These are phyloP conservation scores for Emericellopsis atlantica DNA, from an alignment of 2,329 filamentous ascomycete species.

Conservation along the genomic window DNA sequence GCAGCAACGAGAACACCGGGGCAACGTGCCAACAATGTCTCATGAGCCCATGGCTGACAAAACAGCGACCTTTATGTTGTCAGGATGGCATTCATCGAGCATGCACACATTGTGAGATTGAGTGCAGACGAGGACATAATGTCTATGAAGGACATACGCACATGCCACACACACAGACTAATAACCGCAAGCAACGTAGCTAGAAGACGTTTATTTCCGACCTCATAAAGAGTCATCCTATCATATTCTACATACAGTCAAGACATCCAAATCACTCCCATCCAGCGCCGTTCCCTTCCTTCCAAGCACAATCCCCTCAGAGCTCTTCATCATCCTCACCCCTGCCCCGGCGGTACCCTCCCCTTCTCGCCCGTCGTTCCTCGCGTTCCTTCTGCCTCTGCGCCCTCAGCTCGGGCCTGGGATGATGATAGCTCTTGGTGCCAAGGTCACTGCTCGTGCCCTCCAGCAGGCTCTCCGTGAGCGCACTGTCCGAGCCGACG, in stretches of 20 bases:
- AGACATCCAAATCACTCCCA: background rate
- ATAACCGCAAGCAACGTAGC: no score
- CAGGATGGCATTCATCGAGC: no score
- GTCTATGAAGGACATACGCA: no score
- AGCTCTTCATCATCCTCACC: slow-evolving; percentile 16
- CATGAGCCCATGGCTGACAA: no score
- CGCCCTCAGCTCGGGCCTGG: slow-evolving; percentile 37
- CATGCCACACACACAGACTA: no score
- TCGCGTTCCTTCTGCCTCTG: slow-evolving; percentile 14
- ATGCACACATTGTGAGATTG: no score
- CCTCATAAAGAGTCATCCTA: no score
- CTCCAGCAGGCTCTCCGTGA: slow-evolving; percentile 8
- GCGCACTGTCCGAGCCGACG: slow-evolving; percentile 23
- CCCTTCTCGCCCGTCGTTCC: slow-evolving; percentile 19
- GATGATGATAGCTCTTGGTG: slow-evolving; percentile 44
- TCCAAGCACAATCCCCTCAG: background rate
- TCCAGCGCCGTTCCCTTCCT: background rate
- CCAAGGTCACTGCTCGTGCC: slow-evolving; percentile 36
- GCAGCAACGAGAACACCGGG: no score
- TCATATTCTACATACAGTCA: background rate
- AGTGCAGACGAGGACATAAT: no score
- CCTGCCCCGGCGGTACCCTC: slow-evolving; percentile 19
- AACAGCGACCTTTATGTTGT: no score
- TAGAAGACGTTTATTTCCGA: no score
- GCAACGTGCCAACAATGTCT: no score